phyloP scores from a whole-genome alignment of 257 asterid species.

The Thymus mandschuricus region DNA sequence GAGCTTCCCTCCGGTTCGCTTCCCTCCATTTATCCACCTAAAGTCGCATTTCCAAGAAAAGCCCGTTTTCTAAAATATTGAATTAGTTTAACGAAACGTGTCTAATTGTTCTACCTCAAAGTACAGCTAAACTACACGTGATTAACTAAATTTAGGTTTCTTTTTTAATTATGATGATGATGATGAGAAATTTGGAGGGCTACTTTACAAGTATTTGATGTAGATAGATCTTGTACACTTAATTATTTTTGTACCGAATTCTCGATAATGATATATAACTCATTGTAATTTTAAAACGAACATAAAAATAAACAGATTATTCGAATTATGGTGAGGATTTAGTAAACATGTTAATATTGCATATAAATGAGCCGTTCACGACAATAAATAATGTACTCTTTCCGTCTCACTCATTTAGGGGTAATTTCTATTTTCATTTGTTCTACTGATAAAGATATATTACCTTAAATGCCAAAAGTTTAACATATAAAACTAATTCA shows the following conservation, averaged over 20 bases:
- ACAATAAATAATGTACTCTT: too few species aligned
- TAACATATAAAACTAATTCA: too few species aligned
- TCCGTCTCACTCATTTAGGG: too few species aligned
- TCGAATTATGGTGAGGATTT: too few species aligned
- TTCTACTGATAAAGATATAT: too few species aligned
- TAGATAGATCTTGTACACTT: neutral
- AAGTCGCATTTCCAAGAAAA: neutral
- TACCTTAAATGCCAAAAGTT: too few species aligned
- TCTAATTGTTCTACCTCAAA: neutral
- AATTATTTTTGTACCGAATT: neutral
- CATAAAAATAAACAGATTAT: too few species aligned
- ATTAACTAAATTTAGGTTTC: neutral
- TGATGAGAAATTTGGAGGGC: neutral
- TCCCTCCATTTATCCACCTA: neutral
- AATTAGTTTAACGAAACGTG: neutral
- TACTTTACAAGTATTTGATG: neutral
- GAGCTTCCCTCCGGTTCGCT: conserved; percentile 27
- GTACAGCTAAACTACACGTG: neutral
- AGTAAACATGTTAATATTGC: too few species aligned
- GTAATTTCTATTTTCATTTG: too few species aligned
- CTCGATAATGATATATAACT: too few species aligned
- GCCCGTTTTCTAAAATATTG: neutral
- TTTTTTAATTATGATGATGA: neutral
- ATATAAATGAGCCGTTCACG: too few species aligned
- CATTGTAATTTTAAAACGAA: too few species aligned